Evolutionary conservation across 2,329 filamentous ascomycete species (phyloP).

Genomic region (Colletotrichum sojae): DNA sequence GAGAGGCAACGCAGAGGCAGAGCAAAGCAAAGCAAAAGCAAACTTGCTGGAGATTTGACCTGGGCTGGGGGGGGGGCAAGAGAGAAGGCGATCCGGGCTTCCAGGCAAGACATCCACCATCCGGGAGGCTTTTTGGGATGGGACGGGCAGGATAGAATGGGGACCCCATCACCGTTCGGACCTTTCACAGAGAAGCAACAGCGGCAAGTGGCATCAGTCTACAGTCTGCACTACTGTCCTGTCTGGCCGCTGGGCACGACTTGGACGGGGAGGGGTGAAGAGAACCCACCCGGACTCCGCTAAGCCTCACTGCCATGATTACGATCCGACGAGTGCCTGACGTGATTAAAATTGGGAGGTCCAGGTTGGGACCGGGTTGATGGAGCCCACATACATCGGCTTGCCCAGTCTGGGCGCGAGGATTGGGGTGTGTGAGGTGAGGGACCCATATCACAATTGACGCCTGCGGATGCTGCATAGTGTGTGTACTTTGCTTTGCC

Average conservation of each 20-base stretch:
- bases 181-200: too few relatives aligned
- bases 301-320: constrained; percentile 40
- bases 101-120: not conserved
- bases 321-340: constrained; percentile 38
- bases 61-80: not conserved
- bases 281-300: constrained; percentile 40
- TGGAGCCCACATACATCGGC: constrained; percentile 34
- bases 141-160: too few relatives aligned
- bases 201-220: too few relatives aligned
- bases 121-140: too few relatives aligned
- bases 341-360: constrained; percentile 41
- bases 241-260: constrained; percentile 19
- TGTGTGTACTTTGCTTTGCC: not conserved
- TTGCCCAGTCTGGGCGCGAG: constrained; percentile 29
- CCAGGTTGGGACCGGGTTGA: constrained; percentile 30
- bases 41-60: not conserved
- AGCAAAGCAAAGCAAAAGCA: not conserved
- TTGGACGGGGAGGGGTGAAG: constrained; percentile 7
- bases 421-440: constrained; percentile 3
- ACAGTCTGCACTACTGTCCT: too few relatives aligned
- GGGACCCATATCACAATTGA: constrained; percentile 17
- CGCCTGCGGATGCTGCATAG: not conserved
- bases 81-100: not conserved
- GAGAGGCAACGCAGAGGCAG: not conserved
- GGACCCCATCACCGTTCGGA: too few relatives aligned